phyloP scores from a whole-genome alignment of 805 yeast genomes.

The Maudiozyma serrabonitensis region DNA sequence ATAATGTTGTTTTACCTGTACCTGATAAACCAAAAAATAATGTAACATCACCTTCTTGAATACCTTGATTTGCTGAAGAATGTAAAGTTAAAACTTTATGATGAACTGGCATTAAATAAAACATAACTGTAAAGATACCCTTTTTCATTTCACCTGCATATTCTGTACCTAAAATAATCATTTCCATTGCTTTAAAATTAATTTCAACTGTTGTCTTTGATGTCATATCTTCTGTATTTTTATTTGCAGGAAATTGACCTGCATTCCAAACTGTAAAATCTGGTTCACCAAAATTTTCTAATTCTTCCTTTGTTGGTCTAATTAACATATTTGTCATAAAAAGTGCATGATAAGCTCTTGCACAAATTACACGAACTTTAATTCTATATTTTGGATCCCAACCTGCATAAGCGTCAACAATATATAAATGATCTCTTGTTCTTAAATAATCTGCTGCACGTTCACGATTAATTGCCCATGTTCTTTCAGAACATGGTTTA shows the following conservation, averaged over 20 bases:
- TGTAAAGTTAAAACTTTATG: conserved; percentile 87
- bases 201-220: conserved; percentile 92
- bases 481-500: conserved; percentile 84
- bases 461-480: conserved; percentile 91
- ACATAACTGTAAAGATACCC: conserved; percentile 98
- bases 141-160: conserved; percentile 99
- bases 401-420: conserved; percentile 95
- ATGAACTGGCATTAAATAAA: conserved; percentile 93
- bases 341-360: conserved; percentile 96
- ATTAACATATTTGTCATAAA: conserved; percentile 98
- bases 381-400: conserved; percentile 98
- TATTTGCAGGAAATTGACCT: conserved; percentile 97
- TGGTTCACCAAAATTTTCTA: conserved; percentile 87
- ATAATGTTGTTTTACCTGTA: conserved; percentile 94
- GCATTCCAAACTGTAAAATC: conserved; percentile 98
- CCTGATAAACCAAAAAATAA: conserved; percentile 95
- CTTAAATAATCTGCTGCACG: conserved; percentile 95
- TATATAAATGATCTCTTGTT: conserved; percentile 88
- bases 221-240: conserved; percentile 94
- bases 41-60: conserved; percentile 72
- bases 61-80: conserved; percentile 91
- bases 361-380: conserved; percentile 92
- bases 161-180: conserved; percentile 97
- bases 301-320: conserved; percentile 86
- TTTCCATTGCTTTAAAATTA: conserved; percentile 95